A percentile compares a stretch with the other conserved stretches of the same genome.
Conservation (phyloP, 371 early-diverging fungal species). For the Saksenaea vasiformis region DNA sequence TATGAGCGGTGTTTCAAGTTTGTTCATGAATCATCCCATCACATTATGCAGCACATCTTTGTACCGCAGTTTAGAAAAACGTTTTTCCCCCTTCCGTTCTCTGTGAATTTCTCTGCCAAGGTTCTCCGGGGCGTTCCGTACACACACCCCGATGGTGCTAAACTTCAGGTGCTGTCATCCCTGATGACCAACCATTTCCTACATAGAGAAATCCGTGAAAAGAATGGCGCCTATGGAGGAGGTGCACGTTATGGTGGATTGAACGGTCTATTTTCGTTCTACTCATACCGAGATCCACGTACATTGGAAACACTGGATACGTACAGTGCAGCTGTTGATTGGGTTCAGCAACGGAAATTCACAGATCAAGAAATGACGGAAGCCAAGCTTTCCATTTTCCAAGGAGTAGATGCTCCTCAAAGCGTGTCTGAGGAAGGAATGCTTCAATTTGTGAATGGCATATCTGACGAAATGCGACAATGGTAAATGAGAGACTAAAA, state of each 20-base stretch:
- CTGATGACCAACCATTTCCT: conserved; percentile 83
- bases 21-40: not conserved
- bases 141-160: conserved; percentile 78
- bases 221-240: conserved; percentile 96
- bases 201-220: conserved; percentile 94
- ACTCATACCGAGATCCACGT: conserved; percentile 92
- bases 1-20: not conserved
- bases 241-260: conserved; percentile 76
- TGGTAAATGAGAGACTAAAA: conserved; percentile 44
- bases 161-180: conserved; percentile 77
- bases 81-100: conserved; percentile 78
- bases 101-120: conserved; percentile 84
- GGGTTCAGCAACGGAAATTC: conserved; percentile 61
- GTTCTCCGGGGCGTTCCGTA: conserved; percentile 81
- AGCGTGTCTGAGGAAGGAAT: conserved; percentile 87
- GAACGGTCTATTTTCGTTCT: conserved; percentile 85
- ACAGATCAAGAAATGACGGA: conserved; percentile 78
- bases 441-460: conserved; percentile 72
- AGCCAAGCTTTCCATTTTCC: conserved; percentile 91
- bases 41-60: conserved; percentile 23
- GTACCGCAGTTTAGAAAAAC: conserved; percentile 42
- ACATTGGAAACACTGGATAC: conserved; percentile 75
- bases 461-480: conserved; percentile 88
- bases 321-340: conserved; percentile 64
- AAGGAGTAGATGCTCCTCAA: conserved; percentile 80